Evolutionary conservation across 23 red algal species (phyloP), one percentile per base, ranked within the genome.

Genomic region (Gracilariopsis chorda): DNA sequence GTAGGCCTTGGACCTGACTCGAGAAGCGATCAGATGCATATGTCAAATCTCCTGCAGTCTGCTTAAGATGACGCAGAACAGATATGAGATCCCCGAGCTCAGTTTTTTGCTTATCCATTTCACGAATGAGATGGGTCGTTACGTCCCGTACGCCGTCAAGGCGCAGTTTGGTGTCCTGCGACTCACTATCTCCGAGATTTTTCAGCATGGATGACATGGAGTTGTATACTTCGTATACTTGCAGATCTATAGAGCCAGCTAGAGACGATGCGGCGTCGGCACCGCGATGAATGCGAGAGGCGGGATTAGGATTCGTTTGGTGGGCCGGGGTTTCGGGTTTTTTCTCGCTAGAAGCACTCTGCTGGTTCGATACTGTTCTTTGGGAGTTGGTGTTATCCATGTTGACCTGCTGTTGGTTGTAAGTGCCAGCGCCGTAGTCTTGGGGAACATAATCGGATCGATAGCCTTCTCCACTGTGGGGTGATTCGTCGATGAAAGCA

Each of bases 151-250:
- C 68, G 1, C 51, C 77, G 19, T 83, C 78, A 63, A 92, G 46
- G 17, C 64, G 35, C 12, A 77, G 41, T 47, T 74, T 84, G 8
- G 79, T 84, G 19, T 76, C 62, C 60, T 83, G 75, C 35, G 89
- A 77, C 0, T 68, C 41, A 0, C 74, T 27, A 16, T 84, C 89
- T 11, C 53, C 78, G 10, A 84, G 39, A 27, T 67, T 57, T 32
- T 60, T 76, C 27, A 84, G 64, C 63, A 67, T 65, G 16, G 74
- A 45, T 12, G 89, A 45, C 48, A 92, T 43, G 1, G 77, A 49
- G 34, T 92, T 69, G 48, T 68, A 84, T 40, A 92, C 78, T 33
- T 92, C 78, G 40, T 83, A 70, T 3, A 92, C 78, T 48, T 92
- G 78, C 28, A 77, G 51, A 77, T 92, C 89, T 59, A 92, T 9